phyloP scores from a whole-genome alignment of 106 monocot genomes.

The Platanthera guangdongensis region DNA sequence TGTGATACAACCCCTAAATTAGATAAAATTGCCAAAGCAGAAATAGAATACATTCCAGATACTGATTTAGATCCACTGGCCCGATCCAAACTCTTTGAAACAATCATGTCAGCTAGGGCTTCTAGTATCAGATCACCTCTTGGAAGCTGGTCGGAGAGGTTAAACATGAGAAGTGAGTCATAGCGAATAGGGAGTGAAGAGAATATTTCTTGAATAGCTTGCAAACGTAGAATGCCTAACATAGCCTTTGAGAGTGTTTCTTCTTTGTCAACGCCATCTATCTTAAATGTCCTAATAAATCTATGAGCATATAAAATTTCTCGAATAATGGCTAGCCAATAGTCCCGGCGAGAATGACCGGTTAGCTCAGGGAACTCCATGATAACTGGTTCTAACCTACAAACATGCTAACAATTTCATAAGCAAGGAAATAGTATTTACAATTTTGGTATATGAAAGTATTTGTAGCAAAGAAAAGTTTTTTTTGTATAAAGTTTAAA shows the following conservation, averaged over 20 bases:
- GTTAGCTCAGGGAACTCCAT: slow-evolving; percentile 93
- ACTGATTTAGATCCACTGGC: slow-evolving; percentile 17
- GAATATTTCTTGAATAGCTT: slow-evolving; percentile 67
- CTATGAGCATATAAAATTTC: slow-evolving; percentile 76
- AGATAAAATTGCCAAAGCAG: slow-evolving; percentile 53
- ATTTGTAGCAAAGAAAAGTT: neutral
- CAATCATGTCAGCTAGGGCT: slow-evolving; percentile 52
- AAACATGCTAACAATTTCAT: slow-evolving; percentile 13
- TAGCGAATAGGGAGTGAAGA: slow-evolving; percentile 29
- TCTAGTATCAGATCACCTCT: slow-evolving; percentile 91
- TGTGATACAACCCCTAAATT: slow-evolving; percentile 51
- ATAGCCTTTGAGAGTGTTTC: slow-evolving; percentile 77
- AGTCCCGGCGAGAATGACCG: slow-evolving; percentile 88
- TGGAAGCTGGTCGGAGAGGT: slow-evolving; percentile 81
- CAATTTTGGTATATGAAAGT: neutral
- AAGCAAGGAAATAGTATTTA: neutral
- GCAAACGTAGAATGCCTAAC: slow-evolving; percentile 72
- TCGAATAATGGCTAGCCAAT: slow-evolving; percentile 79
- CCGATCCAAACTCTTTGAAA: slow-evolving; percentile 31
- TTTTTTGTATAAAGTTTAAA: neutral
- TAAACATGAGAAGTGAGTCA: slow-evolving; percentile 86
- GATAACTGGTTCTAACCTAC: slow-evolving; percentile 74
- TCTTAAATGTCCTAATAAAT: slow-evolving; percentile 64
- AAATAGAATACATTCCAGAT: slow-evolving; percentile 62
- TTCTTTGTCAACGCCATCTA: slow-evolving; percentile 58